phyloP scores from a whole-genome alignment of 805 yeast species.

The Blastobotrys americana region DNA sequence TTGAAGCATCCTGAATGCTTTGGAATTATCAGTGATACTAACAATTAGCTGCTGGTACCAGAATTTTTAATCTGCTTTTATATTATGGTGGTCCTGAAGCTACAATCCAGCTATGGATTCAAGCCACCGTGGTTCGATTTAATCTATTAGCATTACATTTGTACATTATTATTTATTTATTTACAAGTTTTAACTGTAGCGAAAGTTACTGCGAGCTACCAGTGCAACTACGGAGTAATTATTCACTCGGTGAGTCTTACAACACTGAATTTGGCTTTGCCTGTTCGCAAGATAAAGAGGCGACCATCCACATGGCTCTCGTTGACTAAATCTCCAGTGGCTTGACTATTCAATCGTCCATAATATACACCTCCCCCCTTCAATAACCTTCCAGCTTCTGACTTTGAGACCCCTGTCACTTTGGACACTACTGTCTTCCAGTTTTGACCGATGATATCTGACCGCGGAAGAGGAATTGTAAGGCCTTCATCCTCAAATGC shows the following conservation, averaged over 20 bases:
- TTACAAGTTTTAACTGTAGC: no score
- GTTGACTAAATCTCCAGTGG: conserved; percentile 43
- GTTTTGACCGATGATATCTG: conserved; percentile 34
- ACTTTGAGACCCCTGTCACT: conserved; percentile 34
- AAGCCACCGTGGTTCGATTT: no score
- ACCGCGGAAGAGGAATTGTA: conserved; percentile 33
- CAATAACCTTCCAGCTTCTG: conserved; percentile 56
- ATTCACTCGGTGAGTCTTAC: conserved; percentile 24
- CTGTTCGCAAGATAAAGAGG: conserved; percentile 61
- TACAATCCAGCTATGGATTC: no score
- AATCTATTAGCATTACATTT: no score
- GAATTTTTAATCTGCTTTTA: no score
- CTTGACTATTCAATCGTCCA: conserved; percentile 51
- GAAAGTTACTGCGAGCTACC: no score
- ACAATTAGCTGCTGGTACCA: conserved; percentile 8
- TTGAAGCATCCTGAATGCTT: no score
- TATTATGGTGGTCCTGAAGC: no score
- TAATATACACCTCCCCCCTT: conserved; percentile 65
- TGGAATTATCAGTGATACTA: no score
- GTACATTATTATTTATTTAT: no score
- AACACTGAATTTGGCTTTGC: conserved; percentile 46
- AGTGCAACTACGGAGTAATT: no score
- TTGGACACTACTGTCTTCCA: conserved; percentile 48
- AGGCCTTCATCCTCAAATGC: conserved; percentile 57
- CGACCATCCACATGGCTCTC: conserved; percentile 48